Percentiles rank a stretch among this genome's conserved stretches.
phyloP scores from a whole-genome alignment of 805 yeast species.

The Yamadazyma akitaensis region DNA sequence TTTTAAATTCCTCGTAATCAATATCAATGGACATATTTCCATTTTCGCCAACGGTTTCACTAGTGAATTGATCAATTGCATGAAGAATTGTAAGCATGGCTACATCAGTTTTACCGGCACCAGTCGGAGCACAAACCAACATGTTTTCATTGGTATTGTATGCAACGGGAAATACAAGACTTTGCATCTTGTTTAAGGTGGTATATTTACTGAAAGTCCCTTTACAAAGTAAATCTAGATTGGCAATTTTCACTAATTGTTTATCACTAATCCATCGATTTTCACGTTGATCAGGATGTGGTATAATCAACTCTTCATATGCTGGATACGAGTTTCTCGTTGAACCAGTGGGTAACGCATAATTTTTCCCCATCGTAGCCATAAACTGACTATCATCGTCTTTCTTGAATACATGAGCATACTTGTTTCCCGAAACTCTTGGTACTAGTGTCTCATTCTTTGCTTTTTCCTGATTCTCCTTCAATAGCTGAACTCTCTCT shows the following conservation, averaged over 20 bases:
- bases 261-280: conserved; percentile 42
- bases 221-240: conserved; percentile 73
- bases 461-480: conserved; percentile 47
- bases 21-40: conserved; percentile 56
- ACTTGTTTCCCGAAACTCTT: conserved; percentile 45
- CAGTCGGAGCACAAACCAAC: conserved; percentile 96
- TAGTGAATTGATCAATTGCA: conserved; percentile 68
- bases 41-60: conserved; percentile 44
- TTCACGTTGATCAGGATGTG: conserved; percentile 55
- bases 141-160: conserved; percentile 91
- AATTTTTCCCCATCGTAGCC: conserved; percentile 77
- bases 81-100: conserved; percentile 79
- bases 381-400: conserved; percentile 62
- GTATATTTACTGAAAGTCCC: conserved; percentile 81
- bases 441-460: conserved; percentile 49
- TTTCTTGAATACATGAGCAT: conserved; percentile 84
- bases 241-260: conserved; percentile 53
- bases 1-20: conserved; percentile 80
- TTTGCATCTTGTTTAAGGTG: conserved; percentile 81
- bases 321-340: conserved; percentile 56
- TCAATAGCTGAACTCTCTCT: conserved; percentile 53
- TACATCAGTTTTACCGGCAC: conserved; percentile 97
- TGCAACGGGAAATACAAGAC: conserved; percentile 87
- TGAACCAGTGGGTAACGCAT: conserved; percentile 78
- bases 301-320: conserved; percentile 82